A percentile compares a stretch with the other conserved stretches of the same genome.
phyloP scores from a whole-genome alignment of 1,284 basidiomycete species.

The Boletus sp. region DNA sequence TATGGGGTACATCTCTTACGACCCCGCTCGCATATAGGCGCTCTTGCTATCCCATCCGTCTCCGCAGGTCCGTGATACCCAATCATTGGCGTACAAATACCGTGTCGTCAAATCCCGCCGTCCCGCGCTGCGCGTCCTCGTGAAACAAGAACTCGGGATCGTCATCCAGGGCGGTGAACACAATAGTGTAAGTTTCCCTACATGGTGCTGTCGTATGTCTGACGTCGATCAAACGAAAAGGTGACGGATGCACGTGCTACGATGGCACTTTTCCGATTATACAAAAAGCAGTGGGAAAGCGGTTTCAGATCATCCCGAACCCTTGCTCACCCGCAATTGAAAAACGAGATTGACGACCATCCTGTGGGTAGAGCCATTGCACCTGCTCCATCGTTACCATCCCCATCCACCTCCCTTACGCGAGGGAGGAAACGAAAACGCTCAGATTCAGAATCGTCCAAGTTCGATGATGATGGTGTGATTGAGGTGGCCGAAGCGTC shows the following conservation, averaged over 20 bases:
- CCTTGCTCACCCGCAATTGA: background rate
- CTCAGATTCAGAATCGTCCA: background rate
- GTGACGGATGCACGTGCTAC: conserved; percentile 93
- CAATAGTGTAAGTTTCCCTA: conserved; percentile 62
- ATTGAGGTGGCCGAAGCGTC: conserved; percentile 17
- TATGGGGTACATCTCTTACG: background rate
- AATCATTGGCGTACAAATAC: conserved; percentile 57
- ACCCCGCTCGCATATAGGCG: conserved; percentile 49
- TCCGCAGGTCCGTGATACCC: conserved; percentile 80
- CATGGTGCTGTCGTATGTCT: background rate
- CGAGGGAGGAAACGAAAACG: conserved; percentile 28
- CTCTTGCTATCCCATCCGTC: conserved; percentile 75
- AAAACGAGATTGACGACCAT: background rate
- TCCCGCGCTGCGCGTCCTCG: conserved; percentile 81
- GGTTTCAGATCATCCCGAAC: conserved; percentile 32
- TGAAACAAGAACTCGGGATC: conserved; percentile 78
- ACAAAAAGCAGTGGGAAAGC: conserved; percentile 85
- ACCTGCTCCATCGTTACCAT: background rate
- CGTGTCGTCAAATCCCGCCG: conserved; percentile 59
- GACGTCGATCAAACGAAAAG: conserved; percentile 40
- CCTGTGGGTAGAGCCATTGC: background rate
- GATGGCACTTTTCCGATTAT: conserved; percentile 92
- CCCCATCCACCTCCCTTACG: background rate
- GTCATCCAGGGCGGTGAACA: conserved; percentile 89
- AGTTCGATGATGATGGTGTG: conserved; percentile 4